Base-by-base conservation (phyloP, 2,329 filamentous ascomycete species). In the Furcasterigmium furcatum region DNA sequence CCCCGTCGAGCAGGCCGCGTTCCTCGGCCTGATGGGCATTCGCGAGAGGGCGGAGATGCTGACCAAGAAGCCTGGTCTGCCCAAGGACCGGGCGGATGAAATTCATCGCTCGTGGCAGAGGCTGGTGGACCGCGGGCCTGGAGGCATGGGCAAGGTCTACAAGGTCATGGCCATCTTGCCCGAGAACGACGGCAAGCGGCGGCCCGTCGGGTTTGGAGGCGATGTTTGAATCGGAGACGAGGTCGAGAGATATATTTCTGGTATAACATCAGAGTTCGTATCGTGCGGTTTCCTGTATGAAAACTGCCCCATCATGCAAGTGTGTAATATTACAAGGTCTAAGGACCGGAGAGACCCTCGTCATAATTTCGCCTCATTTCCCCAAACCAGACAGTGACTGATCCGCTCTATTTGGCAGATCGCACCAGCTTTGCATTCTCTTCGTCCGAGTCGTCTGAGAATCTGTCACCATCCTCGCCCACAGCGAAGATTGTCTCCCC, bases 401-500 rank as follows among this genome's bases (percentile, higher is more conserved):
- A 27, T 27, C 24, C 24, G 24, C 24, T 27, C 24, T 27, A 27
- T 12, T 27, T 27, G 24, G 24, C 24, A 12, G 24, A 27, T 12
- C 24, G 24, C 24, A 82, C 78, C 52, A 82, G 64, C 42, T 74
- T 79, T 16, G 76, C 77, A 47, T 84, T 81, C 52, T 85, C 82
- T 18, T 72, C 76, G 12, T 71, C 72, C 18, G 85, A 87, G 46
- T 88, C 85, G 46, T 89, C 88, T 14, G 86, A 90, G 74, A 91
- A 92, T 61, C 85, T 89, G 60, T 94, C 90, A 1, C 73, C 80
- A 45, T 87, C 86, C 57, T 95, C 91, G 10, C 91, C 92, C 10
- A 97, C 88, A 1, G 92, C 92, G 58, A 97, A 97, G 51, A 97
- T 95, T 0, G 91, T 96, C 69, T 97, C 94, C 10, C 91, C 91